Percentiles rank a stretch among this genome's conserved stretches.
Evolutionary conservation across 495 filamentous ascomycete genomes (phyloP).

Genomic region (Penicillium steckii): DNA sequence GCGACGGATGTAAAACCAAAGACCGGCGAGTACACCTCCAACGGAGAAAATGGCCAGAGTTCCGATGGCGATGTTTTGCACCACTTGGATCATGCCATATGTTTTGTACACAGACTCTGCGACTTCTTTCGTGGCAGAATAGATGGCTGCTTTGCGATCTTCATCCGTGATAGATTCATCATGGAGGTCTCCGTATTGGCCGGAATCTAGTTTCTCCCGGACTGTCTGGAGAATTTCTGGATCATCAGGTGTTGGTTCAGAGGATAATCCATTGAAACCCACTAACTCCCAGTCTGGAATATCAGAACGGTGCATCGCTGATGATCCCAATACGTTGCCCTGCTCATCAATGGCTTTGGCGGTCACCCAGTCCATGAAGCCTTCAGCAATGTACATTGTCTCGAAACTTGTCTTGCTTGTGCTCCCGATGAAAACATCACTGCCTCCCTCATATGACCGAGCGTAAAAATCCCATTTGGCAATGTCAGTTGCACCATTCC

Average conservation of each 20-base stretch:
- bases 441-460: constrained; percentile 14
- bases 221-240: constrained; percentile 6
- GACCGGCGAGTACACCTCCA: background rate
- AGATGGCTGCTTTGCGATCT: background rate
- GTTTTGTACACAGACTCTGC: constrained; percentile 11
- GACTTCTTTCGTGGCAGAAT: constrained; percentile 4
- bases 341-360: constrained; percentile 43
- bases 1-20: background rate
- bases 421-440: constrained; percentile 17
- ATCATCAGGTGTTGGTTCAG: constrained; percentile 8
- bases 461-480: constrained; percentile 36
- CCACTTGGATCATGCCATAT: constrained; percentile 3
- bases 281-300: constrained; percentile 15
- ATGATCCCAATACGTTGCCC: constrained; percentile 12
- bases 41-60: background rate
- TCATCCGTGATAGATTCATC: background rate
- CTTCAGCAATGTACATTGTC: constrained; percentile 26
- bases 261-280: constrained; percentile 6
- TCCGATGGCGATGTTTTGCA: background rate
- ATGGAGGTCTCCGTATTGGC: background rate
- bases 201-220: background rate
- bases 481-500: constrained; percentile 47
- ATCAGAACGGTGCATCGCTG: constrained; percentile 12
- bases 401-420: constrained; percentile 26
- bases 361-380: constrained; percentile 37